These are phyloP conservation scores for Neoboletus magnificus DNA, from an alignment of 768 basidiomycete species.

Conservation along the genomic window DNA sequence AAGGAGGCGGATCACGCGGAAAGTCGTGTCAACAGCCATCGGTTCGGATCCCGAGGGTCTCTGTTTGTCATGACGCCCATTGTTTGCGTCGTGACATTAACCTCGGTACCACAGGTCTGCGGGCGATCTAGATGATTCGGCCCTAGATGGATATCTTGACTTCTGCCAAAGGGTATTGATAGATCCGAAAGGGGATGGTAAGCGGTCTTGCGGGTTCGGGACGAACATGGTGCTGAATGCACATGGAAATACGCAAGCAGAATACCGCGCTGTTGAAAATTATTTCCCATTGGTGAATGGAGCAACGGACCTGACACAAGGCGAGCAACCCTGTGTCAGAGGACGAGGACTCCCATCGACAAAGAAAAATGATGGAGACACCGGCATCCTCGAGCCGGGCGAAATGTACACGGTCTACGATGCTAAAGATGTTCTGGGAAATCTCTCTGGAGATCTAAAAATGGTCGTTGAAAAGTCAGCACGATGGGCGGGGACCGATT, in stretches of 20 bases:
- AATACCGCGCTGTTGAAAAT: constrained; percentile 34
- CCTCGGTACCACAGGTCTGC: constrained; percentile 41
- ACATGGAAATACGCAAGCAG: constrained; percentile 12
- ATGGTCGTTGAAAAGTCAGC: constrained; percentile 51
- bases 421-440: constrained; percentile 63
- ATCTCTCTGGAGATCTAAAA: constrained; percentile 48
- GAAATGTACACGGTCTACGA: constrained; percentile 62
- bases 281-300: constrained; percentile 39
- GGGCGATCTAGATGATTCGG: constrained; percentile 47
- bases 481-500: constrained; percentile 51
- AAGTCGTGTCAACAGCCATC: constrained; percentile 26
- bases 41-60: constrained; percentile 42
- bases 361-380: constrained; percentile 1
- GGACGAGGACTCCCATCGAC: constrained; percentile 12
- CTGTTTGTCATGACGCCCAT: constrained; percentile 41
- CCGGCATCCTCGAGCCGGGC: constrained; percentile 45
- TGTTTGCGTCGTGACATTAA: constrained; percentile 3
- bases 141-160: constrained; percentile 60
- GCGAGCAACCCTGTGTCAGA: background rate
- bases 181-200: constrained; percentile 27
- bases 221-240: constrained; percentile 13
- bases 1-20: constrained; percentile 36
- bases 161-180: constrained; percentile 61
- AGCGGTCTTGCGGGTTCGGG: constrained; percentile 12
- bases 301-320: background rate